Evolutionary conservation across 306 rosid genomes (phyloP).

Genomic region (Corylus americana): DNA sequence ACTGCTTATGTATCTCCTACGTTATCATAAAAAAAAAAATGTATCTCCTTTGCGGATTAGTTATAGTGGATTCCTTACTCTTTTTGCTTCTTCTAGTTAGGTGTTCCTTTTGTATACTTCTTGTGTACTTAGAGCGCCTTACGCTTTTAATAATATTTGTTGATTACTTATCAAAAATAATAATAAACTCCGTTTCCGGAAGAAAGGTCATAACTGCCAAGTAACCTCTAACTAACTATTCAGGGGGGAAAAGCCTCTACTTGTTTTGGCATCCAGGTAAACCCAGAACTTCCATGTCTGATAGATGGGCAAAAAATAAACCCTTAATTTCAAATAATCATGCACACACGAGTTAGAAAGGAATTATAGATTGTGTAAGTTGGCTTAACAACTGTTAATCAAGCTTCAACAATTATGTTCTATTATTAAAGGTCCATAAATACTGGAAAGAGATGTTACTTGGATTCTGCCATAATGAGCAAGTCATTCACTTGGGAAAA

Average conservation of each 20-base stretch:
- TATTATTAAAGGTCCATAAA: not conserved
- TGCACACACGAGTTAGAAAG: not conserved
- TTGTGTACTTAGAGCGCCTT: no score
- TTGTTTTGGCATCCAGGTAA: not conserved
- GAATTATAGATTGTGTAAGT: not conserved
- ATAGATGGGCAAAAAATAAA: not conserved
- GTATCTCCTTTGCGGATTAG: no score
- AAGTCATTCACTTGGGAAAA: not conserved
- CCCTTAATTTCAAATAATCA: not conserved
- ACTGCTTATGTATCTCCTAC: no score
- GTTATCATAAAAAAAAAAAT: no score
- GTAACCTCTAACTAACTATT: not conserved
- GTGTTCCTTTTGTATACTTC: no score
- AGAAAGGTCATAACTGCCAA: not conserved
- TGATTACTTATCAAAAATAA: not conserved
- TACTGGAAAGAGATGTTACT: not conserved
- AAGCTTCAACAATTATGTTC: no score
- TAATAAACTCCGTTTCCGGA: not conserved
- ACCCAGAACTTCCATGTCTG: not conserved
- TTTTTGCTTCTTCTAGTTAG: no score
- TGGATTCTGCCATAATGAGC: not conserved
- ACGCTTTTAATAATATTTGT: no score
- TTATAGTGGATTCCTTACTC: no score
- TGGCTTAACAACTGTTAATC: not conserved
- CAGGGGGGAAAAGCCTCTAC: not conserved